Evolutionary conservation across 805 yeast species (phyloP).

Genomic region (Teunomyces aglyptinius): DNA sequence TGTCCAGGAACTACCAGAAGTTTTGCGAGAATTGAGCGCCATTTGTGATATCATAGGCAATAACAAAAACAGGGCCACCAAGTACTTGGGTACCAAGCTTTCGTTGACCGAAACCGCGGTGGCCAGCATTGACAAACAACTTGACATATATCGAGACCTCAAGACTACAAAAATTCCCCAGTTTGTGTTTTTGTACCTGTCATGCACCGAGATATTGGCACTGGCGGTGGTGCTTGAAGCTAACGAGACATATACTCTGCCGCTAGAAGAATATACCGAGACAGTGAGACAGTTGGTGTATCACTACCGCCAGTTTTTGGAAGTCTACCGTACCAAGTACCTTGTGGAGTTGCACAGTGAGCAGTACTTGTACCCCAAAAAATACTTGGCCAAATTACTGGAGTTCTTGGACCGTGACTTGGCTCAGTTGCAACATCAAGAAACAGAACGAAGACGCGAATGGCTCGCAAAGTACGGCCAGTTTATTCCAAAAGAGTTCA

Average conservation of each 20-base stretch:
- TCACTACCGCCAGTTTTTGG: slow-evolving; percentile 36
- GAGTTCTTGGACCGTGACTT: slow-evolving; percentile 35
- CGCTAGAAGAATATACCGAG: slow-evolving; percentile 20
- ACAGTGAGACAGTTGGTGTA: slow-evolving; percentile 28
- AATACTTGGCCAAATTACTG: slow-evolving; percentile 29
- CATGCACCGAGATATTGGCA: slow-evolving; percentile 7
- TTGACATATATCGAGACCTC: slow-evolving; percentile 19
- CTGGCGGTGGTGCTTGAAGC: slow-evolving; percentile 9
- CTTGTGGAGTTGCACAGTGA: slow-evolving; percentile 39
- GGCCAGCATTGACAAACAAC: slow-evolving; percentile 14
- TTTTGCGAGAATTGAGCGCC: slow-evolving; percentile 46
- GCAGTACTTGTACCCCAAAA: slow-evolving; percentile 37
- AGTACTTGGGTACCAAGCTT: slow-evolving; percentile 15
- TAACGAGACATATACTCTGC: slow-evolving; percentile 6
- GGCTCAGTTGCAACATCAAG: slow-evolving; percentile 30
- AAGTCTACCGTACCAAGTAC: slow-evolving; percentile 34
- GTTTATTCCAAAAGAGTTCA: slow-evolving; percentile 39
- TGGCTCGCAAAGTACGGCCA: slow-evolving; percentile 42
- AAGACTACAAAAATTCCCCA: slow-evolving; percentile 25
- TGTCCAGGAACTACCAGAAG: slow-evolving; percentile 54
- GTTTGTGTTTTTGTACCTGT: slow-evolving; percentile 15
- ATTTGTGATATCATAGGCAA: slow-evolving; percentile 34
- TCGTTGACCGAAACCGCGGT: slow-evolving; percentile 14
- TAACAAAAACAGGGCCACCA: slow-evolving; percentile 32
- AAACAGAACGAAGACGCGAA: slow-evolving; percentile 29